A percentile compares a stretch with the other conserved stretches of the same genome.
These are phyloP conservation scores for Quercus robur DNA, from an alignment of 306 rosid species.

Conservation along the genomic window DNA sequence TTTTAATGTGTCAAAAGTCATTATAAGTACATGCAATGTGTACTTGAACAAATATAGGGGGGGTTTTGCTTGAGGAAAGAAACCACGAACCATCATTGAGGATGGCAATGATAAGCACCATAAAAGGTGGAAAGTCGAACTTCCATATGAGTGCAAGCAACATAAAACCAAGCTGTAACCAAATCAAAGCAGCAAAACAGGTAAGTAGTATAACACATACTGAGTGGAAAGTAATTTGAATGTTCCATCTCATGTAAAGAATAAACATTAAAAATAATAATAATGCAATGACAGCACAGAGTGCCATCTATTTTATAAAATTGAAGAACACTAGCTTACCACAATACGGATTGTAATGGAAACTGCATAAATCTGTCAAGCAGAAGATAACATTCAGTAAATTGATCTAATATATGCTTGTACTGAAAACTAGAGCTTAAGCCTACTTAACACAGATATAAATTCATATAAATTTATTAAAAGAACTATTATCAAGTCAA, in stretches of 20 bases:
- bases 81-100: slow-evolving; percentile 87
- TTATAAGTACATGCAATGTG: background rate
- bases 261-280: slow-evolving; percentile 4
- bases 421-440: background rate
- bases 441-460: background rate
- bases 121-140: slow-evolving; percentile 97
- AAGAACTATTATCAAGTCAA: background rate
- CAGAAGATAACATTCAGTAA: slow-evolving; percentile 16
- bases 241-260: background rate
- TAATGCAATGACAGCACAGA: background rate
- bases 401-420: background rate
- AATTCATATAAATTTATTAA: background rate
- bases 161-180: slow-evolving; percentile 96
- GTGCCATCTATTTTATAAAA: background rate
- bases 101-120: slow-evolving; percentile 97
- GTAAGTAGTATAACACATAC: slow-evolving; percentile 13
- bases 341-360: slow-evolving; percentile 98
- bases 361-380: slow-evolving; percentile 90
- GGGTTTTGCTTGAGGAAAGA: slow-evolving; percentile 16
- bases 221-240: slow-evolving; percentile 1
- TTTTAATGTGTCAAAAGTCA: background rate
- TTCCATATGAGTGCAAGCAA: slow-evolving; percentile 91
- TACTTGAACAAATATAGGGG: background rate
- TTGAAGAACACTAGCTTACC: slow-evolving; percentile 49
- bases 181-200: slow-evolving; percentile 20